Evolutionary conservation across 495 filamentous ascomycete genomes (phyloP).

Genomic region (Aspergillus coremiiformis): DNA sequence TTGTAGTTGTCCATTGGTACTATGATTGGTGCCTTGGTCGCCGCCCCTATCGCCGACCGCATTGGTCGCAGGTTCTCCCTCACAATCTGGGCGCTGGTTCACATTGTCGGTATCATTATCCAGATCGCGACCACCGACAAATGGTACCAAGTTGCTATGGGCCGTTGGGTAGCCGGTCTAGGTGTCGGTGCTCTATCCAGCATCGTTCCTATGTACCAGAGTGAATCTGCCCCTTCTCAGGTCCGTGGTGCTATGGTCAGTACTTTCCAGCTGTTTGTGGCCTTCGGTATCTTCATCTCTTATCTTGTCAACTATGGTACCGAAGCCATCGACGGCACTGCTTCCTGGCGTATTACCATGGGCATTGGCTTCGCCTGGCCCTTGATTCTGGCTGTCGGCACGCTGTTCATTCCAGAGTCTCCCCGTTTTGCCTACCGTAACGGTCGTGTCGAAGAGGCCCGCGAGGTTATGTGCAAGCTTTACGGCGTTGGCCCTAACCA

Average conservation of each 20-base stretch:
- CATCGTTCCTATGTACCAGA: slow-evolving; percentile 67
- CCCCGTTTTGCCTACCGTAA: slow-evolving; percentile 61
- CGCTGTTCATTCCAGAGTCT: slow-evolving; percentile 65
- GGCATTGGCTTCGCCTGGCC: slow-evolving; percentile 73
- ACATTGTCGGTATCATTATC: slow-evolving; percentile 61
- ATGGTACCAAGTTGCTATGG: slow-evolving; percentile 49
- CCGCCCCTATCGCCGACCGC: slow-evolving; percentile 49
- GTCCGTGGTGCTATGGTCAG: slow-evolving; percentile 63
- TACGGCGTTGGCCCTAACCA: slow-evolving; percentile 62
- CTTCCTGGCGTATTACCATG: slow-evolving; percentile 75
- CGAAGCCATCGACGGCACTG: slow-evolving; percentile 42
- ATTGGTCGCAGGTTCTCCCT: slow-evolving; percentile 48
- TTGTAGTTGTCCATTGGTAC: slow-evolving; percentile 55
- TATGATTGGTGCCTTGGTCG: slow-evolving; percentile 58
- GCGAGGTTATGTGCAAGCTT: slow-evolving; percentile 59
- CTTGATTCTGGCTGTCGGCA: slow-evolving; percentile 60
- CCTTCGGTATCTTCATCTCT: slow-evolving; percentile 75
- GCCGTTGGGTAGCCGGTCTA: slow-evolving; percentile 55
- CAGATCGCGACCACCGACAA: slow-evolving; percentile 52
- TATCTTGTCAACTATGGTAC: slow-evolving; percentile 80
- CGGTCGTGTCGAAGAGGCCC: slow-evolving; percentile 59
- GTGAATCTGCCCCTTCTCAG: slow-evolving; percentile 57
- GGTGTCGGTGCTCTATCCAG: slow-evolving; percentile 67
- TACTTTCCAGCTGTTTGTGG: slow-evolving; percentile 82
- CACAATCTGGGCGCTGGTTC: slow-evolving; percentile 51